A percentile compares a stretch with the other conserved stretches of the same genome.
phyloP scores from a whole-genome alignment of 1,139 yeast genomes.

The Scheffersomyces titani region DNA sequence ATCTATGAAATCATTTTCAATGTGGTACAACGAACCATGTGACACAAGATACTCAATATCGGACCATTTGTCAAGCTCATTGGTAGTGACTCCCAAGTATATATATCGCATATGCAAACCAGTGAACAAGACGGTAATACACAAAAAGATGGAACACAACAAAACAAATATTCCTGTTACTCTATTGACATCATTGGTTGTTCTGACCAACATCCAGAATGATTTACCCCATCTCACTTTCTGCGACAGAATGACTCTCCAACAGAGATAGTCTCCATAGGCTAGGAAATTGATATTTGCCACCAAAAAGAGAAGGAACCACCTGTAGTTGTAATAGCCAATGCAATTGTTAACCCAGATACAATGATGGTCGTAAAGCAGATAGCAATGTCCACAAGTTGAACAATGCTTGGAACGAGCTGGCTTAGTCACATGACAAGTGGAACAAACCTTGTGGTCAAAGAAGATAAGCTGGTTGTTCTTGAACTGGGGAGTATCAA shows the following conservation, averaged over 20 bases:
- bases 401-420: conserved; percentile 92
- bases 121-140: conserved; percentile 59
- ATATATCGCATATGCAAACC: conserved; percentile 63
- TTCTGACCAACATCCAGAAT: conserved; percentile 28
- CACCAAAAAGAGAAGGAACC: conserved; percentile 64
- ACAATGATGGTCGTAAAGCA: conserved; percentile 87
- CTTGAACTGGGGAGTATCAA: conserved; percentile 20
- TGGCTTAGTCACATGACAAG: conserved; percentile 73
- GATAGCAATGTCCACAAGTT: conserved; percentile 65
- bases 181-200: conserved; percentile 36
- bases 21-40: conserved; percentile 31
- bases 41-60: conserved; percentile 61
- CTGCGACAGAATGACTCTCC: conserved; percentile 20
- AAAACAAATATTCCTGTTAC: conserved; percentile 54
- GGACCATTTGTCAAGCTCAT: conserved; percentile 85
- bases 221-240: conserved; percentile 11
- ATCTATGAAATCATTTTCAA: conserved; percentile 7
- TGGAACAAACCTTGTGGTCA: conserved; percentile 39
- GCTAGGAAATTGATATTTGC: conserved; percentile 56
- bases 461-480: conserved; percentile 64
- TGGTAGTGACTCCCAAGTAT: conserved; percentile 86
- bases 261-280: conserved; percentile 60
- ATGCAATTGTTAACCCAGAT: conserved; percentile 93
- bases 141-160: conserved; percentile 53
- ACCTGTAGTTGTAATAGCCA: conserved; percentile 72